A percentile compares a stretch with the other conserved stretches of the same genome.
These are phyloP conservation scores for Arbutus unedo DNA, from an alignment of 148 eudicot species.

Conservation along the genomic window DNA sequence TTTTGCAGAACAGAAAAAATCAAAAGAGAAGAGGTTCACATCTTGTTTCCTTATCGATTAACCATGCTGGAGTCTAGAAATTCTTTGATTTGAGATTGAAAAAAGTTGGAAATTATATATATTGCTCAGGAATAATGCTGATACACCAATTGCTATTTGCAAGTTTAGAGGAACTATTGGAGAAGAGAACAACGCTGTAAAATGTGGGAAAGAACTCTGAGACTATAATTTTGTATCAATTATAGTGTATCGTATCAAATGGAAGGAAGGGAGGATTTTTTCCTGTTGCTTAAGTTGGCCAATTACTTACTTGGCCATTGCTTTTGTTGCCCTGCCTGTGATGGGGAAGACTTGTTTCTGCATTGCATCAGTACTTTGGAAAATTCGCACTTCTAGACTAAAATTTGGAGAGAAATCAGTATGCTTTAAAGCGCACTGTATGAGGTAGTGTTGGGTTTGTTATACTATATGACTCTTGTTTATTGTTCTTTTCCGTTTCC, in stretches of 20 bases:
- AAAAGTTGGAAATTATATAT: not conserved
- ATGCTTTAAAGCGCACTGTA: too few species aligned
- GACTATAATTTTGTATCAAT: not conserved
- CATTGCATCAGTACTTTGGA: not conserved
- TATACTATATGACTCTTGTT: too few species aligned
- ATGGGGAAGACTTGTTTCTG: not conserved
- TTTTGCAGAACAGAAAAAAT: too few species aligned
- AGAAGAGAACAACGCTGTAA: not conserved
- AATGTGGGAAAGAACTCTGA: not conserved
- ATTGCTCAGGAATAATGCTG: not conserved
- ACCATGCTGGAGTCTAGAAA: not conserved
- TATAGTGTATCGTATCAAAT: not conserved
- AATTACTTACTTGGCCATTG: not conserved
- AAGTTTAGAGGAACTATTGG: not conserved
- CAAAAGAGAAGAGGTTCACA: not conserved
- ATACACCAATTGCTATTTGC: not conserved
- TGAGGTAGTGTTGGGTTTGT: too few species aligned
- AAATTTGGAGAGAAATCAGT: too few species aligned
- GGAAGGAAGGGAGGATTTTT: not conserved
- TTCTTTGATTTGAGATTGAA: not conserved
- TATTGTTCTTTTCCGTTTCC: too few species aligned
- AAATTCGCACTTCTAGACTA: not conserved
- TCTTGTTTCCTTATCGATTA: not conserved
- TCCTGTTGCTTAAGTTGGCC: not conserved
- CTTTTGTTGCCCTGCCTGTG: not conserved